phyloP scores from a whole-genome alignment of 305 asterid genomes.

The Fraxinus dipetala region DNA sequence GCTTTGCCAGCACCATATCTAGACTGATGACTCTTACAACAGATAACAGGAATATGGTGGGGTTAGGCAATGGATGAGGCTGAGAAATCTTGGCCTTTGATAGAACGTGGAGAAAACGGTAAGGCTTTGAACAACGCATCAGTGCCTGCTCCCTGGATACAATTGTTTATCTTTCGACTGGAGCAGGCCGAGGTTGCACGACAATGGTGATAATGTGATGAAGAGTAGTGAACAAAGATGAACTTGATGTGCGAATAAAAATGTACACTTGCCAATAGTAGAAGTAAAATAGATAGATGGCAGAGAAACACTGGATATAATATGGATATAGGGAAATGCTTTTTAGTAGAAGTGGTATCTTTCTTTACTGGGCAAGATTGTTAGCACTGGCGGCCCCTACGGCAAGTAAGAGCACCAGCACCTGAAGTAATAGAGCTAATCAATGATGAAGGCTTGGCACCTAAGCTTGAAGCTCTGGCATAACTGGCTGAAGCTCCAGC shows the following conservation, averaged over 20 bases:
- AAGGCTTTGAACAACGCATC: slow-evolving; percentile 57
- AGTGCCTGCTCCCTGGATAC: slow-evolving; percentile 40
- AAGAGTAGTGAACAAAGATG: not conserved
- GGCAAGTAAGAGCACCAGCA: slow-evolving; percentile 77
- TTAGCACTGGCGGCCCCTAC: slow-evolving; percentile 54
- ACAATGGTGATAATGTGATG: slow-evolving; percentile 24
- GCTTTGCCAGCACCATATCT: slow-evolving; percentile 22
- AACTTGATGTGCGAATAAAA: slow-evolving; percentile 37
- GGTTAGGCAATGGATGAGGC: slow-evolving; percentile 22
- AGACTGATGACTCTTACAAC: slow-evolving; percentile 2
- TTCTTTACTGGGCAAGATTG: not conserved
- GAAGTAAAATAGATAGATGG: slow-evolving; percentile 16
- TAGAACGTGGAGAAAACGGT: not conserved
- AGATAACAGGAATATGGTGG: slow-evolving; percentile 11
- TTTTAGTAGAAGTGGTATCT: not conserved
- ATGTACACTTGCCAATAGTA: slow-evolving; percentile 34
- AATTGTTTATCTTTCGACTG: slow-evolving; percentile 26
- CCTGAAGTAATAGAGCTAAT: slow-evolving; percentile 63
- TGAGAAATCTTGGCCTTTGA: slow-evolving; percentile 7
- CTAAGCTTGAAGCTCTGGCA: slow-evolving; percentile 84
- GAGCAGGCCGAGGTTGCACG: slow-evolving; percentile 66
- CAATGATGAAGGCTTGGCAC: slow-evolving; percentile 82
- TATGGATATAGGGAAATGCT: slow-evolving; percentile 15
- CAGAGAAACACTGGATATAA: slow-evolving; percentile 28
- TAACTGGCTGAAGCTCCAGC: slow-evolving; percentile 89